Evolutionary conservation across 345 rosid species (phyloP).

Genomic region (Mallotus nudiflorus): DNA sequence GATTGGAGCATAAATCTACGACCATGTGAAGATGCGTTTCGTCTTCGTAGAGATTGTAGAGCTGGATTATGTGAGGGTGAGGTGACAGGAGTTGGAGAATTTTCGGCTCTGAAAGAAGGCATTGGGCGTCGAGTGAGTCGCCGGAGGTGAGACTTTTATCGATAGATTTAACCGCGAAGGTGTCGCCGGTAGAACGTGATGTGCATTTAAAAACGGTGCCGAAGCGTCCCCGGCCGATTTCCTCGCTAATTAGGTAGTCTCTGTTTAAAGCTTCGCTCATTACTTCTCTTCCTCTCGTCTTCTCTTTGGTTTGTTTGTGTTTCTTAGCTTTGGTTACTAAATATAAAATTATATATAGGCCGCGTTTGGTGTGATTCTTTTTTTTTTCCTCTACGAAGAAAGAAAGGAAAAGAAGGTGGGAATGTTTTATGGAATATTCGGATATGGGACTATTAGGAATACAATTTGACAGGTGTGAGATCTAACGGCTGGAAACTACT

Average conservation of each 20-base stretch:
- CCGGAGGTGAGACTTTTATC: constrained; percentile 54
- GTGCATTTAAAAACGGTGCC: constrained; percentile 65
- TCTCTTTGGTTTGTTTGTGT: background rate
- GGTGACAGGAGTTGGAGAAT: constrained; percentile 62
- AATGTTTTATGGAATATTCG: constrained; percentile 38
- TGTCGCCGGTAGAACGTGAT: constrained; percentile 41
- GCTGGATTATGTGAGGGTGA: constrained; percentile 58
- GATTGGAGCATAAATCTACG: constrained; percentile 57
- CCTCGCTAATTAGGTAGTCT: constrained; percentile 59
- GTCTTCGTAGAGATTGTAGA: constrained; percentile 55
- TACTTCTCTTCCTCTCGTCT: background rate
- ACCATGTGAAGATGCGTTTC: constrained; percentile 55
- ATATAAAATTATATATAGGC: background rate
- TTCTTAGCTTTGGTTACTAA: background rate
- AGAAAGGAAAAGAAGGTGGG: background rate
- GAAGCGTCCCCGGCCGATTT: constrained; percentile 78
- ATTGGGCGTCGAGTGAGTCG: constrained; percentile 65
- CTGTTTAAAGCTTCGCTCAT: constrained; percentile 52
- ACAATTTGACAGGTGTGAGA: background rate
- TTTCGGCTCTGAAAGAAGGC: constrained; percentile 70
- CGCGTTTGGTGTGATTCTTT: background rate
- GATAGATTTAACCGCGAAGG: constrained; percentile 70
- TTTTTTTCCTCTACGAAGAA: background rate
- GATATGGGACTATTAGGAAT: background rate
- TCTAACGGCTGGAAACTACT: constrained; percentile 16